Evolutionary conservation across 1,139 yeast species (phyloP).

Genomic region (Taphrina communis): DNA sequence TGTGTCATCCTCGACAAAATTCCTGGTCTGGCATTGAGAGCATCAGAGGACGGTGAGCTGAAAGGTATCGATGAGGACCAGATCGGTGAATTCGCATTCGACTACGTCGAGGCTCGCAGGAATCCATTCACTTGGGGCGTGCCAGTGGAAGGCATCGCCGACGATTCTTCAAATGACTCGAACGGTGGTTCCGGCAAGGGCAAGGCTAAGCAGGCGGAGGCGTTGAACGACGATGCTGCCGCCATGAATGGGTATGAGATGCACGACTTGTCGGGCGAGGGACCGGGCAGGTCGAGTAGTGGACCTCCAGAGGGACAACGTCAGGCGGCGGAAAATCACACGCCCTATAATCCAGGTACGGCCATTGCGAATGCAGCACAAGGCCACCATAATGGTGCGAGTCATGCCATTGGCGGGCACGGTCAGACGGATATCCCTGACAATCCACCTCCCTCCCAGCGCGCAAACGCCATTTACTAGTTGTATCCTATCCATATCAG

Average conservation of each 20-base stretch:
- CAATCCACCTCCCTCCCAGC: conserved; percentile 19
- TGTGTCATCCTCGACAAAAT: conserved; percentile 75
- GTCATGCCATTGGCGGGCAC: conserved; percentile 8
- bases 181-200: conserved; percentile 33
- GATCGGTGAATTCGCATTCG: conserved; percentile 97
- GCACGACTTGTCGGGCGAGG: conserved; percentile 29
- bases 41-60: conserved; percentile 83
- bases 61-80: conserved; percentile 95
- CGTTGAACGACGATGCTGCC: conserved; percentile 18
- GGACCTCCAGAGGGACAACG: conserved; percentile 14
- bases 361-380: background rate
- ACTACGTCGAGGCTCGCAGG: conserved; percentile 94
- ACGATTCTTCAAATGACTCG: conserved; percentile 14
- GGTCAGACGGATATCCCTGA: conserved; percentile 7
- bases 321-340: conserved; percentile 21
- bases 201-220: conserved; percentile 35
- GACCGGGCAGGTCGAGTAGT: conserved; percentile 3
- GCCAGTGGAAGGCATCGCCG: conserved; percentile 34
- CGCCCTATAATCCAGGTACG: background rate
- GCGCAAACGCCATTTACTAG: conserved; percentile 16
- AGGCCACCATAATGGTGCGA: background rate
- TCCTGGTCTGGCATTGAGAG: conserved; percentile 75
- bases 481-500: background rate
- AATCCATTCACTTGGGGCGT: conserved; percentile 75
- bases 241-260: conserved; percentile 23